Conservation (phyloP, 2,329 filamentous ascomycete species). For the Neopestalotiopsis sp. region DNA sequence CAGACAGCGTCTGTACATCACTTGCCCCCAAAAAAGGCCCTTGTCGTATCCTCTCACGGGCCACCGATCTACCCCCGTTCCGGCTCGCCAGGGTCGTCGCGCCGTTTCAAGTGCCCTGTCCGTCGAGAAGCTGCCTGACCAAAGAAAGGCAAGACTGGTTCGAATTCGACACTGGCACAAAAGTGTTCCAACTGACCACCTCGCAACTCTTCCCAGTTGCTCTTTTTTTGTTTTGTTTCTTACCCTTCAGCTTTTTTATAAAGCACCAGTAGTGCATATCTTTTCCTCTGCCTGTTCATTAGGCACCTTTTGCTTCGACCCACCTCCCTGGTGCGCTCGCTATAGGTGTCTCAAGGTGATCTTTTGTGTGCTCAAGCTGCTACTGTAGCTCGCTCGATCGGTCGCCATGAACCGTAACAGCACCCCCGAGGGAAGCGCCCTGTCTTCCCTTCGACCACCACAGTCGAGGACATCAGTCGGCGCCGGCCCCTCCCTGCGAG, state of each 20-base stretch:
- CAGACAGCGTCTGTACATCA: conserved; percentile 33
- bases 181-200: conserved; percentile 17
- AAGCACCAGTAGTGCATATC: conserved; percentile 16
- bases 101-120: conserved; percentile 41
- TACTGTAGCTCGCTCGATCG: conserved; percentile 4
- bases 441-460: conserved; percentile 82
- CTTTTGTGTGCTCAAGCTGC: conserved; percentile 2
- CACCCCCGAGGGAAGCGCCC: conserved; percentile 88
- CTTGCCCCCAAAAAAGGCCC: conserved; percentile 19
- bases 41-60: conserved; percentile 31
- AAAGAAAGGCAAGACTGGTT: neutral
- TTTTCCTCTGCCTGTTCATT: neutral
- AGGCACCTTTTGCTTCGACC: neutral
- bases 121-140: conserved; percentile 20
- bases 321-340: conserved; percentile 10
- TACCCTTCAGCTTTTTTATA: conserved; percentile 8
- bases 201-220: conserved; percentile 10
- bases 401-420: conserved; percentile 80
- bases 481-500: conserved; percentile 84
- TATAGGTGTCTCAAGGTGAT: conserved; percentile 16
- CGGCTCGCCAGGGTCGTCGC: conserved; percentile 36
- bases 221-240: neutral
- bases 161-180: conserved; percentile 15
- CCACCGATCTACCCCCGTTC: conserved; percentile 37
- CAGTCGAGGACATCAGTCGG: conserved; percentile 74